Evolutionary conservation across 495 filamentous ascomycete genomes (phyloP).

Genomic region (Parathielavia appendiculata): DNA sequence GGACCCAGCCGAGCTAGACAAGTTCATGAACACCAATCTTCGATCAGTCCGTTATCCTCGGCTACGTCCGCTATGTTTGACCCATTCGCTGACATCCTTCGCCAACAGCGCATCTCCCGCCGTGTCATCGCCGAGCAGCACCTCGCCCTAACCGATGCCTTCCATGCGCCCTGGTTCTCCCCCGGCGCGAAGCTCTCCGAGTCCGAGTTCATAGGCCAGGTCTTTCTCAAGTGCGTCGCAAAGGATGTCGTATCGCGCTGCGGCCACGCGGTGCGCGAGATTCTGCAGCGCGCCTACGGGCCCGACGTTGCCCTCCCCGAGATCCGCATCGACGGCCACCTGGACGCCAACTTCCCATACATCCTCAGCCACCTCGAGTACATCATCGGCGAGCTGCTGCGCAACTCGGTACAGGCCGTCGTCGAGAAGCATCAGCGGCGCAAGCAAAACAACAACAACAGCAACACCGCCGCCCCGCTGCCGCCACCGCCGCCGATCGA

Average conservation of each 20-base stretch:
- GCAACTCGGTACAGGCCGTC: slow-evolving; percentile 90
- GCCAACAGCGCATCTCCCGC: slow-evolving; percentile 73
- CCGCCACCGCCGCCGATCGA: slow-evolving; percentile 71
- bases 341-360: slow-evolving; percentile 89
- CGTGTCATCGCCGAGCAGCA: slow-evolving; percentile 98
- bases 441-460: slow-evolving; percentile 22
- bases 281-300: slow-evolving; percentile 68
- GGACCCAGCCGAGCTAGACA: slow-evolving; percentile 72
- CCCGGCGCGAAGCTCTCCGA: slow-evolving; percentile 69
- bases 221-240: slow-evolving; percentile 91
- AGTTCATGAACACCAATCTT: slow-evolving; percentile 91
- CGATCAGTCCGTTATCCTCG: slow-evolving; percentile 64
- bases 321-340: slow-evolving; percentile 79
- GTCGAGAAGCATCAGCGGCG: slow-evolving; percentile 56
- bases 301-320: slow-evolving; percentile 64
- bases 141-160: slow-evolving; percentile 92
- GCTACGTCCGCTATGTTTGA: neutral
- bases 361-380: slow-evolving; percentile 96
- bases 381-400: slow-evolving; percentile 89
- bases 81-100: slow-evolving; percentile 1
- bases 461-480: slow-evolving; percentile 14
- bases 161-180: slow-evolving; percentile 88
- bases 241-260: slow-evolving; percentile 83
- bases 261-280: slow-evolving; percentile 62
- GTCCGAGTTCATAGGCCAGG: slow-evolving; percentile 86